Evolutionary conservation across 2,329 filamentous ascomycete species (phyloP).

Genomic region (Beauveria sp.): DNA sequence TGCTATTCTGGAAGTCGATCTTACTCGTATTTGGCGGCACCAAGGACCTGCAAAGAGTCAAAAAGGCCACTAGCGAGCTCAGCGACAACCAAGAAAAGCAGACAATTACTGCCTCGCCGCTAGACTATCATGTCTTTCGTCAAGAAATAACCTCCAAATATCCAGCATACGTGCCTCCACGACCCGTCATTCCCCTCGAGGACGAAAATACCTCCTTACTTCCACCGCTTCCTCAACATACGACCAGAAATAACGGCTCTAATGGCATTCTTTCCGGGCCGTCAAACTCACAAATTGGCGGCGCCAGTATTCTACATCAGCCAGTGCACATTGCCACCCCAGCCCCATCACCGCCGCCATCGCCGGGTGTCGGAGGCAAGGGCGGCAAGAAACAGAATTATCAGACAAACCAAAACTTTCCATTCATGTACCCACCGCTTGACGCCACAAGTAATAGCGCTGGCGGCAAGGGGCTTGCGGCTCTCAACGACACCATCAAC

Average conservation of each 20-base stretch:
- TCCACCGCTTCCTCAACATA: slow-evolving; percentile 72
- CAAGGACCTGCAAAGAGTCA: slow-evolving; percentile 63
- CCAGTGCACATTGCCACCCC: slow-evolving; percentile 98
- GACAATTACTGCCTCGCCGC: slow-evolving; percentile 83
- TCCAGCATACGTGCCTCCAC: slow-evolving; percentile 87
- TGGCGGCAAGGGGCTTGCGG: slow-evolving; percentile 79
- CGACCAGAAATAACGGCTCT: slow-evolving; percentile 50
- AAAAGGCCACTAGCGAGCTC: slow-evolving; percentile 60
- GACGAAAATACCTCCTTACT: slow-evolving; percentile 86
- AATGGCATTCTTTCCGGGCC: slow-evolving; percentile 55
- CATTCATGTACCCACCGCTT: slow-evolving; percentile 91
- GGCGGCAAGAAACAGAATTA: slow-evolving; percentile 98
- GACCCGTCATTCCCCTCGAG: slow-evolving; percentile 74
- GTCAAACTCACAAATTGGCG: slow-evolving; percentile 46
- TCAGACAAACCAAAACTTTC: slow-evolving; percentile 97
- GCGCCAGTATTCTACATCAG: slow-evolving; percentile 82
- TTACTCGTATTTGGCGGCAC: slow-evolving; percentile 79
- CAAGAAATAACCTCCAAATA: slow-evolving; percentile 98
- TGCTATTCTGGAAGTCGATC: slow-evolving; percentile 88
- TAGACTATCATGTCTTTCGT: slow-evolving; percentile 93
- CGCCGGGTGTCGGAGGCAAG: slow-evolving; percentile 78
- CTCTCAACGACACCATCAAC: slow-evolving; percentile 75
- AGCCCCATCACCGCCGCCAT: slow-evolving; percentile 89
- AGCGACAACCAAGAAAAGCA: slow-evolving; percentile 58
- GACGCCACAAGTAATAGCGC: slow-evolving; percentile 83